Percentiles rank a stretch among this genome's conserved stretches.
Evolutionary conservation across 129 eudicot species (phyloP).

Genomic region (Chrysanthemum lavandulifolium): DNA sequence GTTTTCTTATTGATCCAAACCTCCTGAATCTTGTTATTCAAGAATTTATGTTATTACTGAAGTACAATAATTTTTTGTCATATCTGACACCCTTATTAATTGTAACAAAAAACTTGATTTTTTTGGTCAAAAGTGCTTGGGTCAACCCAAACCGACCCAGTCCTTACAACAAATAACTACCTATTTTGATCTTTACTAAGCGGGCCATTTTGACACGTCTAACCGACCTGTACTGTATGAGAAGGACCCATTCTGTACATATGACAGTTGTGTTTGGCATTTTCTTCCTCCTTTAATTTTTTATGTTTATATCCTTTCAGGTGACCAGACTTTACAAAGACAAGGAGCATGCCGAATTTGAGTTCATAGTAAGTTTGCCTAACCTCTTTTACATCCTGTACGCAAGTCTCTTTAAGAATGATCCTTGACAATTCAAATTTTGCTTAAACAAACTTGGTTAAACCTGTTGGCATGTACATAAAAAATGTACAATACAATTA

Average conservation of each 20-base stretch:
- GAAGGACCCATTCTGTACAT: not conserved
- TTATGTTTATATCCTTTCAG: slow-evolving; percentile 31
- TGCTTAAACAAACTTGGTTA: not conserved
- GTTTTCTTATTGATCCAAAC: not conserved
- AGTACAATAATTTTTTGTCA: not conserved
- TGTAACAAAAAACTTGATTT: not conserved
- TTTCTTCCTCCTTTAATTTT: not conserved
- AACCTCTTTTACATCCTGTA: too few species aligned
- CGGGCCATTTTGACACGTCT: not conserved
- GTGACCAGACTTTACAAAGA: slow-evolving; percentile 77
- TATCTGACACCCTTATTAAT: not conserved
- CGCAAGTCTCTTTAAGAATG: too few species aligned
- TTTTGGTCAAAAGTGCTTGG: not conserved
- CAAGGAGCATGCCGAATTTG: slow-evolving; percentile 92
- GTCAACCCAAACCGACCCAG: not conserved
- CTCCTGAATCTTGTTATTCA: not conserved
- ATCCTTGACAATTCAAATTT: slow-evolving; percentile 4
- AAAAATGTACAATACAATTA: not conserved
- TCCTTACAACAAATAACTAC: not conserved
- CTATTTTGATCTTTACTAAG: not conserved
- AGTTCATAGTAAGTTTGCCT: slow-evolving; percentile 63
- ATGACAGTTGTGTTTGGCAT: not conserved
- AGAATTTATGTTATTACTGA: not conserved
- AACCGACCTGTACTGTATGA: not conserved
- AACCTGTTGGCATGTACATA: not conserved